Percentiles rank a stretch among this genome's conserved stretches.
These are phyloP conservation scores for Aspergillus tamarii DNA, from an alignment of 2,329 filamentous ascomycete species.

Conservation along the genomic window DNA sequence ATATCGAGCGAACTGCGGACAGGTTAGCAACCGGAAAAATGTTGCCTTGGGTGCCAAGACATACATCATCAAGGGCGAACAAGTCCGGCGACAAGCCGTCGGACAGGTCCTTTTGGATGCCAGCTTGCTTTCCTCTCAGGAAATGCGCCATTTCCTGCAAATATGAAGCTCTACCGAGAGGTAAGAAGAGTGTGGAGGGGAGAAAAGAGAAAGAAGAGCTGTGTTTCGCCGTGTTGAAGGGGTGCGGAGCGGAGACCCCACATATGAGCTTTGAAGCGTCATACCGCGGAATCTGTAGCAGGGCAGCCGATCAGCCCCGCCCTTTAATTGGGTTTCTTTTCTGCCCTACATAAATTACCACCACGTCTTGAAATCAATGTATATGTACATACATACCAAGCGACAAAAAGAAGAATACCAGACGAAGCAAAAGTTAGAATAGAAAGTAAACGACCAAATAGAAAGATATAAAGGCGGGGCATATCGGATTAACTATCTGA, in stretches of 20 bases:
- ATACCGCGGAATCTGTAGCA: background rate
- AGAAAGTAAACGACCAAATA: too few species aligned
- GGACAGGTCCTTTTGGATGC: constrained; percentile 89
- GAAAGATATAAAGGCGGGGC: too few species aligned
- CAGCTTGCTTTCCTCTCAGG: constrained; percentile 87
- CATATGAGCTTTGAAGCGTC: constrained; percentile 4
- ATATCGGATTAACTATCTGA: too few species aligned
- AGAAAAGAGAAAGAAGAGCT: constrained; percentile 23
- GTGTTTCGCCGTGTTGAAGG: constrained; percentile 17
- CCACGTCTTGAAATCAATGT: background rate
- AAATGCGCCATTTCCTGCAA: constrained; percentile 73
- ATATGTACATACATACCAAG: too few species aligned
- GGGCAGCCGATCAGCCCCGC: background rate
- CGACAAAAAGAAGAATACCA: too few species aligned
- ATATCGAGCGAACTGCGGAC: constrained; percentile 65
- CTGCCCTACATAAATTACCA: background rate
- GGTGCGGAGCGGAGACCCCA: constrained; percentile 23
- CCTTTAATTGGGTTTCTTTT: background rate
- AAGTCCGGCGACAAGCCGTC: constrained; percentile 75
- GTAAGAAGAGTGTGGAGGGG: constrained; percentile 15
- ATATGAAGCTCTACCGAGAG: constrained; percentile 7
- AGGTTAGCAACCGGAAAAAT: constrained; percentile 16
- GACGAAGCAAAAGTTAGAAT: too few species aligned
- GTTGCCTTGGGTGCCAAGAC: constrained; percentile 35
- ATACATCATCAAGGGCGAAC: constrained; percentile 80